Evolutionary conservation across 75 land plant species (phyloP).

Genomic region (Picea sitchensis): DNA sequence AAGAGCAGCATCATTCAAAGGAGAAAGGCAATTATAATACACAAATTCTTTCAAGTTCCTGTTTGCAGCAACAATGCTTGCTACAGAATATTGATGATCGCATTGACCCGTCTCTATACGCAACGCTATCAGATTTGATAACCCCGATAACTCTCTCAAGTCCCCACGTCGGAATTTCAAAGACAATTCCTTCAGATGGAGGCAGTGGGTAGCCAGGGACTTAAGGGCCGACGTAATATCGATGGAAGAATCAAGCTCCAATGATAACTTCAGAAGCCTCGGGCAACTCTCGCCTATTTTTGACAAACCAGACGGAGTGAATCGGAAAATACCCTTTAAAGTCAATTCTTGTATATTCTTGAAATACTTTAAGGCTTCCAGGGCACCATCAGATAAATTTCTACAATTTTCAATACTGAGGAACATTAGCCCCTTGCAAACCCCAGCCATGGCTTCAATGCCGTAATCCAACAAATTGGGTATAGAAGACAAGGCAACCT

Average conservation of each 20-base stretch:
- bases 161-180: constrained; percentile 26
- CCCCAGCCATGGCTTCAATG: constrained; percentile 12
- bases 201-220: constrained; percentile 19
- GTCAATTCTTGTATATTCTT: constrained; percentile 24
- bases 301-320: constrained; percentile 26
- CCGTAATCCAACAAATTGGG: constrained; percentile 21
- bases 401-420: constrained; percentile 16
- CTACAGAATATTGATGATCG: constrained; percentile 15
- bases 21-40: constrained; percentile 4
- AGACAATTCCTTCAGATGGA: constrained; percentile 15
- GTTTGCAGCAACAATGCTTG: constrained; percentile 21
- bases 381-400: constrained; percentile 19
- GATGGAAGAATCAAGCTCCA: constrained; percentile 15
- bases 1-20: constrained; percentile 24
- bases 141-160: constrained; percentile 15
- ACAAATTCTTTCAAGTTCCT: constrained; percentile 21
- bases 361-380: constrained; percentile 17
- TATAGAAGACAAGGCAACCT: constrained; percentile 14
- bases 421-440: constrained; percentile 13
- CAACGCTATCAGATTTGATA: constrained; percentile 17
- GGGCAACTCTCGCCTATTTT: constrained; percentile 24
- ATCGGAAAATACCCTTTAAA: constrained; percentile 26
- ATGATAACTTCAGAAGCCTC: constrained; percentile 15
- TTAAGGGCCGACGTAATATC: constrained; percentile 27
- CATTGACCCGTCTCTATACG: constrained; percentile 20